These are phyloP conservation scores for Candida glaebosa DNA, from an alignment of 805 yeast genomes.

Conservation along the genomic window DNA sequence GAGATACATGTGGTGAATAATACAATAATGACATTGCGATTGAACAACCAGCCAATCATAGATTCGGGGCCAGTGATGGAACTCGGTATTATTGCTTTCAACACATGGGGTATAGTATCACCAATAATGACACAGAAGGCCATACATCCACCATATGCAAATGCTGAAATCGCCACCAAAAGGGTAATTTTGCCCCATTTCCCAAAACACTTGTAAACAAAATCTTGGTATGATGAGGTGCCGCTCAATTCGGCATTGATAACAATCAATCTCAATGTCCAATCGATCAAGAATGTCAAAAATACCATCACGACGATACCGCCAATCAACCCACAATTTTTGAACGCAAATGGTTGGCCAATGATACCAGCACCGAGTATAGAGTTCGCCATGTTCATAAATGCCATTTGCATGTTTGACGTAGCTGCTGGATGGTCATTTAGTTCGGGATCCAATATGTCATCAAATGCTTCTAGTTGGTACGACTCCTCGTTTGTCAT, in stretches of 20 bases:
- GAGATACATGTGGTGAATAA: conserved; percentile 70
- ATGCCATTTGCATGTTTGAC: conserved; percentile 71
- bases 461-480: conserved; percentile 17
- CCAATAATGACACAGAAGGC: conserved; percentile 95
- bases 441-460: conserved; percentile 14
- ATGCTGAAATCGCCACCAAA: conserved; percentile 73
- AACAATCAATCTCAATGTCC: conserved; percentile 80
- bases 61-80: conserved; percentile 28
- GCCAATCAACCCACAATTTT: conserved; percentile 74
- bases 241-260: conserved; percentile 77
- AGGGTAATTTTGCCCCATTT: conserved; percentile 62
- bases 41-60: conserved; percentile 49
- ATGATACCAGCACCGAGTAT: conserved; percentile 95
- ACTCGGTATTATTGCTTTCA: conserved; percentile 59
- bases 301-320: conserved; percentile 60
- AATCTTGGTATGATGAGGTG: conserved; percentile 76
- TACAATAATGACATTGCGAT: conserved; percentile 68
- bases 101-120: conserved; percentile 89
- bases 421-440: conserved; percentile 22
- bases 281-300: conserved; percentile 74
- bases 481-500: conserved; percentile 11
- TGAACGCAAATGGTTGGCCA: conserved; percentile 87
- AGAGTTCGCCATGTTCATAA: conserved; percentile 95
- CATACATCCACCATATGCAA: conserved; percentile 92
- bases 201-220: conserved; percentile 79